phyloP scores from a whole-genome alignment of 345 rosid genomes.

The Brassica carinata region DNA sequence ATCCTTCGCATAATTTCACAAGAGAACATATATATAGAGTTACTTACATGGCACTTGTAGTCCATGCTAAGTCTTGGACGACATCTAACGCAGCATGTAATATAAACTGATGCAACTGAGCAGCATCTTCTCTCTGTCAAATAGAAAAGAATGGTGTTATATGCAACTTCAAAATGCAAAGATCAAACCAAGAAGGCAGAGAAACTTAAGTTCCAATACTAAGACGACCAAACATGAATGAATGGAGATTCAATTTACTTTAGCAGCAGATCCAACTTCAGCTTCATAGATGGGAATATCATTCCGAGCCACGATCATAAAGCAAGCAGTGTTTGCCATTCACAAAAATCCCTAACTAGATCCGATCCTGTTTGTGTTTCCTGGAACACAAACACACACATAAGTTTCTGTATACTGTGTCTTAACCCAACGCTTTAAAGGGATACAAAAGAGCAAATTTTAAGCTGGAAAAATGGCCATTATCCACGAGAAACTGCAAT shows the following conservation, averaged over 20 bases:
- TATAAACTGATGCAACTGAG: conserved; percentile 90
- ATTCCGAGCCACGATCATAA: conserved; percentile 82
- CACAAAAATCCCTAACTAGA: neutral
- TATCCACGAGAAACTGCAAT: neutral
- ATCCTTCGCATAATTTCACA: neutral
- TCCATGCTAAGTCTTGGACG: conserved; percentile 97
- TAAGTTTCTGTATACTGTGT: neutral
- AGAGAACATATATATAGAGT: neutral
- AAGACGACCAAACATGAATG: neutral
- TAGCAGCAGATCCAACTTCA: conserved; percentile 89
- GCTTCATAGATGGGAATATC: conserved; percentile 98
- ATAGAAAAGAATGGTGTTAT: neutral
- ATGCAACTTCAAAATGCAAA: neutral
- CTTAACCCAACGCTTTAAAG: too few relatives aligned
- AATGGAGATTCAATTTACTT: conserved; percentile 48
- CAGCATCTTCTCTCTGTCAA: conserved; percentile 95
- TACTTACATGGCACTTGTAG: conserved; percentile 91
- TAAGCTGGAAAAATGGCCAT: neutral
- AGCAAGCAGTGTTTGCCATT: conserved; percentile 91
- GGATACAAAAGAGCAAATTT: neutral
- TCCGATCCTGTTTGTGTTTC: neutral
- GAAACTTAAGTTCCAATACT: neutral
- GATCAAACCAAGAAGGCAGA: neutral
- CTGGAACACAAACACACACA: neutral
- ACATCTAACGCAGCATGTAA: conserved; percentile 94